Evolutionary conservation across 306 rosid species (phyloP), one percentile per base, ranked within the genome.

Genomic region (Begonia masoniana): DNA sequence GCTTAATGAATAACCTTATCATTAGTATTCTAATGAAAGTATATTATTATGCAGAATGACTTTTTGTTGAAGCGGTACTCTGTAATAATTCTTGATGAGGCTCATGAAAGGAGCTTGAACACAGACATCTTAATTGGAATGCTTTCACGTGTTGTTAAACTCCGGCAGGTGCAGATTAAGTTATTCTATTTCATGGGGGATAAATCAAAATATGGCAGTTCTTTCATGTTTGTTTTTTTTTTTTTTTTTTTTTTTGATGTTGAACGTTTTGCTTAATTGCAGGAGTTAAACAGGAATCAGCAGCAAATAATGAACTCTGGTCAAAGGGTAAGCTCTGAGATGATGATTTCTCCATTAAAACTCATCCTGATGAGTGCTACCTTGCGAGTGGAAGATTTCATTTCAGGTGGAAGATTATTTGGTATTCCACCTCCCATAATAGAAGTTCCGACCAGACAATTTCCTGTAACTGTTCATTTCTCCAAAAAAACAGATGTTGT

Each of bases 281-380:
- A 91, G 97, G 61, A 63, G 59, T 68, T 57, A 64, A 24, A 73
- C 52, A 71, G 65, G 9, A 72, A 81, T 55, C 88, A 82, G 68
- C 70, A 60, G 43, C 72, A 54, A 57, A 49, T 41, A 21, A 46
- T 75, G 17, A 78, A 41, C 52, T 72, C 78, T 4, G 97, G 96
- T 57, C 66, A 58, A 69, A 61, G 21, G 24, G 55, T 85, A 61
- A 72, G 71, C 68, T 71, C 84, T 58, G 82, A 64, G 21, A 41
- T 66, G 51, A 55, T 62, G 74, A 66, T 91, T 69, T 80, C 71
- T 71, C 97, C 92, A 14, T 68, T 91, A 59, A 91, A 81, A 70
- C 89, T 85, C 73, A 88, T 91, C 67, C 84, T 91, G 63, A 89
- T 82, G 97, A 85, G 97, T 71, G 95, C 97, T 60, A 89, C 95